Conservation (phyloP, 2,329 filamentous ascomycete species). For the Pyrenophora tritici-repentis region DNA sequence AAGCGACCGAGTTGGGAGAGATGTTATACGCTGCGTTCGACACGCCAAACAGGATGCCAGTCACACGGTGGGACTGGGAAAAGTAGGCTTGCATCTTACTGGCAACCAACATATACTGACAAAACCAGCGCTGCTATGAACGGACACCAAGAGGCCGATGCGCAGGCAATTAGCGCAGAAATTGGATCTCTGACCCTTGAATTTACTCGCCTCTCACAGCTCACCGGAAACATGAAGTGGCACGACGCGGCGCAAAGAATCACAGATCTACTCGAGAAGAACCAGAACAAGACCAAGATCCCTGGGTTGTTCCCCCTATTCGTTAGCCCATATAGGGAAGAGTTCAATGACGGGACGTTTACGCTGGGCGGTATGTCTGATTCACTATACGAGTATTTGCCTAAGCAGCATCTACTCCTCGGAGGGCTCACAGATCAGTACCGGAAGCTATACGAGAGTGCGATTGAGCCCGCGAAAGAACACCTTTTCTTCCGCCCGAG, state of each 20-base stretch:
- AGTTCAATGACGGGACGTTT: constrained; percentile 47
- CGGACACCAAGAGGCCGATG: constrained; percentile 36
- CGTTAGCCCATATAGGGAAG: constrained; percentile 38
- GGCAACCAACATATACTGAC: constrained; percentile 20
- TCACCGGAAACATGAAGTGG: constrained; percentile 47
- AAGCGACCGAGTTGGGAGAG: constrained; percentile 50
- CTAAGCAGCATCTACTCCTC: constrained; percentile 73
- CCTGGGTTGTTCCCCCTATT: constrained; percentile 46
- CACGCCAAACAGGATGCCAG: constrained; percentile 50
- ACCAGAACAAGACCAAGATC: constrained; percentile 44
- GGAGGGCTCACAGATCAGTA: constrained; percentile 77
- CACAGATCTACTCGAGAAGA: constrained; percentile 38
- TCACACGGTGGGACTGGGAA: constrained; percentile 48
- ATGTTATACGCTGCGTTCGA: constrained; percentile 54
- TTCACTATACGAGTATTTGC: constrained; percentile 63
- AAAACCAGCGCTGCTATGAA: constrained; percentile 33
- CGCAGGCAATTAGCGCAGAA: constrained; percentile 43
- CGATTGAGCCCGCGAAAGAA: constrained; percentile 70
- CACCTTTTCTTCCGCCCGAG: constrained; percentile 80
- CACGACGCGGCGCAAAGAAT: constrained; percentile 48
- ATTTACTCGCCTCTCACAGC: constrained; percentile 47
- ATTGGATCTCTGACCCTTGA: constrained; percentile 47
- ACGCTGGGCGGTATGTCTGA: constrained; percentile 62
- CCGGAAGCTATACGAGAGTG: constrained; percentile 70
- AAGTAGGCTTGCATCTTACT: constrained; percentile 26